Base-by-base conservation (phyloP, 2,329 filamentous ascomycete genomes). In the Zymoseptoria passerinii region DNA sequence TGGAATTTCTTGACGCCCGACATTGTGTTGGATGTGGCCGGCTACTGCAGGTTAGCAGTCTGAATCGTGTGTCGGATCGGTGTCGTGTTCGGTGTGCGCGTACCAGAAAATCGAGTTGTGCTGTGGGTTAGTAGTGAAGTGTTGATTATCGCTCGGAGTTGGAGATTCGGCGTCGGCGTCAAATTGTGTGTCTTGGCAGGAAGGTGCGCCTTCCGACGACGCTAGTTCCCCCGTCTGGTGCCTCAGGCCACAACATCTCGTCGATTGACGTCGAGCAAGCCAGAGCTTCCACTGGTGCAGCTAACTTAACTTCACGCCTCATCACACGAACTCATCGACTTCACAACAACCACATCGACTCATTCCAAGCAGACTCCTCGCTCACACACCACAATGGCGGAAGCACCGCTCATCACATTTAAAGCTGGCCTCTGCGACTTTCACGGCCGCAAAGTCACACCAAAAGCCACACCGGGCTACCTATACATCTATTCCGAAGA, bases 401-500 rank as follows among this genome's bases (percentile, higher is more conserved):
- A 90, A 75, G 74, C 81, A 66, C 91, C 92, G 29, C 83, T 96
- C 71, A 92, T 97, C 73, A 95, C 91, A 16, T 97, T 97, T 83
- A 96, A 96, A 81, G 92, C 92, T 64, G 92, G 92, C 74, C 84
- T 83, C 74, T 97, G 92, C 77, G 86, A 94, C 55, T 55, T 65
- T 58, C 53, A 56, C 62, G 81, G 80, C 56, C 77, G 80, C 73
- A 90, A 86, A 74, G 85, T 95, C 70, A 88, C 84, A 71, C 84
- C 90, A 44, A 81, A 84, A 66, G 78, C 83, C 28, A 87, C 85
- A 8, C 85, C 85, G 4, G 92, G 92, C 67, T 96, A 95, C 75
- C 83, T 97, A 71, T 97, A 95, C 74, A 85, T 97, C 56, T 96
- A 94, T 76, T 82, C 82, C 54, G 92, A 95, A 80, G 92, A 96